Evolutionary conservation across 352 stramenopile species (phyloP).

Genomic region (Globisporangium echinulatum): DNA sequence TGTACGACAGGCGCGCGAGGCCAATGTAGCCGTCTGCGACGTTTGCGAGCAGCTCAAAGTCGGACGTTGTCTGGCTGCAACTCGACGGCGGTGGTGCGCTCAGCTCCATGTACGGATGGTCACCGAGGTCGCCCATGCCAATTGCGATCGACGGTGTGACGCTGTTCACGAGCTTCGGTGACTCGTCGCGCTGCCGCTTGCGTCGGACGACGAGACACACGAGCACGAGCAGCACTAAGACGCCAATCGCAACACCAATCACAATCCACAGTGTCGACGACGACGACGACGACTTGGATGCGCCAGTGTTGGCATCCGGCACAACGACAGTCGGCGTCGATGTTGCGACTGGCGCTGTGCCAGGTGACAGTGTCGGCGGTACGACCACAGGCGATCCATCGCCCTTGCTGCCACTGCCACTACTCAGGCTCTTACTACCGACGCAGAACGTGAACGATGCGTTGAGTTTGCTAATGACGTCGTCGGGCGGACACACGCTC

Average conservation of each 20-base stretch:
- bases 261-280: constrained; percentile 38
- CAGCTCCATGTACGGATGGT: constrained; percentile 57
- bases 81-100: constrained; percentile 20
- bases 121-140: constrained; percentile 47
- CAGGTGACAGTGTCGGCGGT: constrained; percentile 4
- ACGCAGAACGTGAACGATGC: constrained; percentile 58
- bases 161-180: constrained; percentile 42
- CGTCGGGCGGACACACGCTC: constrained; percentile 35
- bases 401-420: constrained; percentile 3
- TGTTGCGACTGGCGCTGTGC: too few species aligned
- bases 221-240: constrained; percentile 24
- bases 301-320: not conserved
- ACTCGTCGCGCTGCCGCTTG: constrained; percentile 31
- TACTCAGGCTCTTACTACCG: constrained; percentile 1
- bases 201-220: constrained; percentile 33
- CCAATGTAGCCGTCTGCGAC: constrained; percentile 64
- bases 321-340: not conserved
- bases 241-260: constrained; percentile 29
- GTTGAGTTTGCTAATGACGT: constrained; percentile 37
- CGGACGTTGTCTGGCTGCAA: constrained; percentile 66
- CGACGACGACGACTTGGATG: not conserved
- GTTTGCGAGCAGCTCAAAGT: constrained; percentile 65
- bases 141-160: constrained; percentile 42
- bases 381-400: constrained; percentile 5
- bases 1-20: constrained; percentile 57